phyloP scores from a whole-genome alignment of 306 rosid species.

The Oxytropis ochrocephala region DNA sequence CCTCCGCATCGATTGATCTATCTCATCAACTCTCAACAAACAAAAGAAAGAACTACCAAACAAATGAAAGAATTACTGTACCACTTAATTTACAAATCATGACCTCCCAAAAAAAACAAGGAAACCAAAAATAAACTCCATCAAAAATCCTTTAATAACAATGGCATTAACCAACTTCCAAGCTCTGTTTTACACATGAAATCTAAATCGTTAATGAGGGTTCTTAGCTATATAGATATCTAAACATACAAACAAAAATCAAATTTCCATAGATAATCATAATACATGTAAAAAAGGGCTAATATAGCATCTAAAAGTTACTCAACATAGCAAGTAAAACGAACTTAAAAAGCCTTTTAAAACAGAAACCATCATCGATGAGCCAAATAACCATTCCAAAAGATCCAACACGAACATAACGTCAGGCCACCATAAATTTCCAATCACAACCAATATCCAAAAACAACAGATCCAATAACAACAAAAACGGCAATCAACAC shows the following conservation, averaged over 20 bases:
- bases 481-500: constrained; percentile 1
- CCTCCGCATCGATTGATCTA: not conserved
- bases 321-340: not conserved
- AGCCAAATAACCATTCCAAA: not conserved
- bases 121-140: not conserved
- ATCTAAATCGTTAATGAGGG: not conserved
- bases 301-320: not conserved
- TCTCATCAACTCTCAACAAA: not conserved
- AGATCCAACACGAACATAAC: constrained; percentile 16
- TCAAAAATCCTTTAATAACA: not conserved
- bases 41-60: too few species aligned
- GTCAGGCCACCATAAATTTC: not conserved
- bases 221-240: not conserved
- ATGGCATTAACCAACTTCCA: not conserved
- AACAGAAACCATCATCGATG: not conserved
- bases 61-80: too few species aligned
- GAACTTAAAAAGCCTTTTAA: not conserved
- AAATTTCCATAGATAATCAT: not conserved
- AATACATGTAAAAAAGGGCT: not conserved
- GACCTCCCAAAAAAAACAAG: not conserved
- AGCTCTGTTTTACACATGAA: not conserved
- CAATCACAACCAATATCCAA: constrained; percentile 7
- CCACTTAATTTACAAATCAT: not conserved
- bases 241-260: constrained; percentile 5
- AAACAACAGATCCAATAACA: constrained; percentile 22